Base-by-base conservation (phyloP, 495 filamentous ascomycete species). In the Extremus antarcticus region DNA sequence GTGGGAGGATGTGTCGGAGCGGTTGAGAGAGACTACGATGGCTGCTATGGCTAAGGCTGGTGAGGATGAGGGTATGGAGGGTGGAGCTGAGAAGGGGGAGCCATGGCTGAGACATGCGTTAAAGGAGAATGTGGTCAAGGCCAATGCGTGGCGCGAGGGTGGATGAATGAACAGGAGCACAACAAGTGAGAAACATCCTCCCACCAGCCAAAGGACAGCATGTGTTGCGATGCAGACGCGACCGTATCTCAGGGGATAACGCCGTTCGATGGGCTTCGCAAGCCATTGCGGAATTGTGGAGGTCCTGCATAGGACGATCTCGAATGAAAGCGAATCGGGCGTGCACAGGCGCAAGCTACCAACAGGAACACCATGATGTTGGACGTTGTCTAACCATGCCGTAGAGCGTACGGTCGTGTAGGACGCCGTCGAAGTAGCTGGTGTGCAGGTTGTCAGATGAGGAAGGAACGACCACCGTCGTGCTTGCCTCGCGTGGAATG, bases 1-100 rank as follows among this genome's bases (percentile, higher is more conserved):
- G 35, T 95, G 90, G 88, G 82, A 90, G 50, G 70, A 74, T 19
- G 79, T 84, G 3, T 81, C 79, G 64, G 74, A 84, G 61, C 72
- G 73, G 47, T 88, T 84, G 25, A 72, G 79, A 60, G 64, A 69
- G 23, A 76, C 79, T 43, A 95, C 88, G 69, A 64, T 51, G 25
- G 54, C 38, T 22, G 57, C 57, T 43, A 55, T 57, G 43, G 23
- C 22, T 32, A 35, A 2, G 1, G 62, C 48, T 24, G 53, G 61
- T 25, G 62, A 58, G 19, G 47, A 29, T 13, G 51, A 56, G 48
- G 53, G 58, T 25, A 58, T 57, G 19, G 47, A 29, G 4, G 51
- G 55, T 43, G 43, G 29, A 40, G 39, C 49, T 19, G 59, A 47
- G 8, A n/a, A 20, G n/a, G 45, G 11, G 7, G 46, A 7, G n/a